Evolutionary conservation across 1,284 basidiomycete species (phyloP).

Genomic region (Thecaphora thlaspeos): DNA sequence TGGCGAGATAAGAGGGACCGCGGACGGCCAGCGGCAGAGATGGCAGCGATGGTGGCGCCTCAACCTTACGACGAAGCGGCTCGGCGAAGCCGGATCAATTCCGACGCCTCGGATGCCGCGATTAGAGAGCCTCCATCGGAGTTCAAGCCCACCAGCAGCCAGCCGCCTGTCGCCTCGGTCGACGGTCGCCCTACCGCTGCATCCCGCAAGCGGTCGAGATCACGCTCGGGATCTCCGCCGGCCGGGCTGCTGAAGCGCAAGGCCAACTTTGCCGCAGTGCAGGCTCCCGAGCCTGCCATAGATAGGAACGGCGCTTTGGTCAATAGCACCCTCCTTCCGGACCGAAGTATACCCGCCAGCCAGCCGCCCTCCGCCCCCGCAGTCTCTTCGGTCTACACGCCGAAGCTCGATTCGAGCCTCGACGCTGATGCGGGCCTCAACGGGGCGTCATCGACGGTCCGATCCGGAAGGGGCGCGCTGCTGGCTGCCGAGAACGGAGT

Average conservation of each 20-base stretch:
- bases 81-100: not conserved
- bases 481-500: not conserved
- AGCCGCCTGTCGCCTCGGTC: too few species aligned
- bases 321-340: too few species aligned
- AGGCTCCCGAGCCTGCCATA: conserved; percentile 7
- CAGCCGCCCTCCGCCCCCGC: not conserved
- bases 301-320: not conserved
- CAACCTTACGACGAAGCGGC: not conserved
- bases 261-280: conserved; percentile 22
- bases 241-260: conserved; percentile 32
- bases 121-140: too few species aligned
- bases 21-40: too few species aligned
- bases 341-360: not conserved
- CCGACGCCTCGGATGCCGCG: not conserved
- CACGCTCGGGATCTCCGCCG: conserved; percentile 18
- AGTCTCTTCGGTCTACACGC: not conserved
- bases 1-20: too few species aligned
- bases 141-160: not conserved
- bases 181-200: too few species aligned
- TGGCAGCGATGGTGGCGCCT: not conserved
- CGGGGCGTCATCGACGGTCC: not conserved
- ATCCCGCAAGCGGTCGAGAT: conserved; percentile 14
- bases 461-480: not conserved
- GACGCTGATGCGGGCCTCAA: not conserved
- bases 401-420: not conserved